Conservation (phyloP, 768 basidiomycete species). For the Nidularia sp. region DNA sequence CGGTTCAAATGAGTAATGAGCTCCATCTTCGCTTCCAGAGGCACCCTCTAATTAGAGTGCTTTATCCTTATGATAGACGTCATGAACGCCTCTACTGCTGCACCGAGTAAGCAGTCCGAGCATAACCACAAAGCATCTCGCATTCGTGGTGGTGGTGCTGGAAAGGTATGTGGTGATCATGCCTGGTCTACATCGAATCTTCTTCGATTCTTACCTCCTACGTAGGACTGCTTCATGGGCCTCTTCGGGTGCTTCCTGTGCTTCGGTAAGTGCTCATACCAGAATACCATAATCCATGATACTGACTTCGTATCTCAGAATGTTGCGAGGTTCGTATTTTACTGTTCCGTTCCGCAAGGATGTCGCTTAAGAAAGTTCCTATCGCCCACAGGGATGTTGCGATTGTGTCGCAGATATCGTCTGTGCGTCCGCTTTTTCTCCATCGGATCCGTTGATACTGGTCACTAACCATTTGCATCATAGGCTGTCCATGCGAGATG, state of each 20-base stretch:
- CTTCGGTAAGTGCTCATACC: conserved; percentile 46
- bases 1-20: conserved; percentile 59
- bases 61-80: conserved; percentile 26
- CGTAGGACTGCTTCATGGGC: conserved; percentile 65
- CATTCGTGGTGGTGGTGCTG: conserved; percentile 70
- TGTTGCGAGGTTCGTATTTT: conserved; percentile 60
- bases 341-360: not conserved
- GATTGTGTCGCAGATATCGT: conserved; percentile 68
- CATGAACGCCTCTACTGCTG: conserved; percentile 38
- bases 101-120: conserved; percentile 22
- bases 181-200: too few relatives aligned
- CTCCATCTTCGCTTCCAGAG: not conserved
- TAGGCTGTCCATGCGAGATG: conserved; percentile 81
- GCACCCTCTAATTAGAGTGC: not conserved
- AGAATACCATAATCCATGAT: not conserved
- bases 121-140: conserved; percentile 49
- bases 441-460: not conserved
- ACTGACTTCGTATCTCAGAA: conserved; percentile 30
- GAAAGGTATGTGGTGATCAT: conserved; percentile 36
- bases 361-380: not conserved
- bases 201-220: too few relatives aligned
- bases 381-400: conserved; percentile 52
- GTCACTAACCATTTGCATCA: not conserved
- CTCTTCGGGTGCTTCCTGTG: conserved; percentile 66
- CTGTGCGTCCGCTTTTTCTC: conserved; percentile 39